Evolutionary conservation across 1,284 basidiomycete species (phyloP).

Genomic region (Ustilago xerochloae): DNA sequence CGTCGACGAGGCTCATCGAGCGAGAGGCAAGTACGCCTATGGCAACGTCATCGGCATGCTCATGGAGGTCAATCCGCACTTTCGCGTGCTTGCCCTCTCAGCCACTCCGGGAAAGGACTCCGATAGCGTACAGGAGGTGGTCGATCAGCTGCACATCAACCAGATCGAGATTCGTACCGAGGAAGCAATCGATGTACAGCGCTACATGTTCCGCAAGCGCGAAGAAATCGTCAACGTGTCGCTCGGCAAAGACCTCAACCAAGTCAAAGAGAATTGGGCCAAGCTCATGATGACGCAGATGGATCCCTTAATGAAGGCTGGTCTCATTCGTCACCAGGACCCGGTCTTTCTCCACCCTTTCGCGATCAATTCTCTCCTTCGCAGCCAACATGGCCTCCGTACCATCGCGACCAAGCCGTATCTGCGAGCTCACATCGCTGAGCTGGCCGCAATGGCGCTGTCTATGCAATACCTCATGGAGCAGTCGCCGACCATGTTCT

Average conservation of each 20-base stretch:
- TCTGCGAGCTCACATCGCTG: constrained; percentile 38
- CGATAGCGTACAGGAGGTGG: constrained; percentile 87
- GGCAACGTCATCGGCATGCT: constrained; percentile 87
- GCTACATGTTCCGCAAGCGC: constrained; percentile 86
- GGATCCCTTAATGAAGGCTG: constrained; percentile 54
- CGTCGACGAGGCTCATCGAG: constrained; percentile 94
- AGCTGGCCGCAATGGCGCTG: constrained; percentile 56
- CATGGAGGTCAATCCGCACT: constrained; percentile 92
- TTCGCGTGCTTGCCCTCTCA: constrained; percentile 90
- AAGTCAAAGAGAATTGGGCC: constrained; percentile 65
- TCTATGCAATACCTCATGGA: constrained; percentile 73
- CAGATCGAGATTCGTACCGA: constrained; percentile 95
- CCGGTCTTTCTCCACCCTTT: constrained; percentile 58
- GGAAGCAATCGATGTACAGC: constrained; percentile 84
- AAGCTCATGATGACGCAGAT: constrained; percentile 64
- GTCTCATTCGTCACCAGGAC: constrained; percentile 52
- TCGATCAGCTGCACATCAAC: constrained; percentile 95
- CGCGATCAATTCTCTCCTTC: constrained; percentile 44
- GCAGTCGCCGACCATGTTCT: constrained; percentile 73
- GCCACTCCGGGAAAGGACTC: constrained; percentile 91
- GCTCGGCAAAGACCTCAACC: constrained; percentile 53
- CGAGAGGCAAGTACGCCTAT: constrained; percentile 92
- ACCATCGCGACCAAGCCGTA: constrained; percentile 36
- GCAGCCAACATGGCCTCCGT: constrained; percentile 18
- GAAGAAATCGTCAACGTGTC: constrained; percentile 61